These are phyloP conservation scores for Acanthamoeba divionensis DNA, from an alignment of 208 protist species.

Conservation along the genomic window DNA sequence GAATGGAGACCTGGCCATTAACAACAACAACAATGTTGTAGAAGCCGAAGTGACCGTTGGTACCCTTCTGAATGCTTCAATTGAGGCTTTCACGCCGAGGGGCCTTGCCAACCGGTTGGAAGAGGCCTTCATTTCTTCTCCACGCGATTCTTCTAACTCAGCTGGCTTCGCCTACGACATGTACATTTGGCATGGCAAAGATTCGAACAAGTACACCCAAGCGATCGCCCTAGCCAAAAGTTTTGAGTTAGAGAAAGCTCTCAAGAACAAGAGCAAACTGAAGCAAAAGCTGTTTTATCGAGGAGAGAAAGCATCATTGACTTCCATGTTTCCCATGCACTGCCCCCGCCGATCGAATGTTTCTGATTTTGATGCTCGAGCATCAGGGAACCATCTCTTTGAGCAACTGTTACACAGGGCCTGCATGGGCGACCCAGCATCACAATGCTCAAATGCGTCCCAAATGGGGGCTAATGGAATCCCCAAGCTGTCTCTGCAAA, in stretches of 20 bases:
- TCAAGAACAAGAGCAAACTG: constrained; percentile 36
- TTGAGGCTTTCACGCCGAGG: constrained; percentile 34
- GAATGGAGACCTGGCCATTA: not conserved
- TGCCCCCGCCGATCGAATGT: too few relatives aligned
- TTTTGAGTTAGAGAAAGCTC: constrained; percentile 51
- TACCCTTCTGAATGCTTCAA: not conserved
- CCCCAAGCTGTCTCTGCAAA: constrained; percentile 26
- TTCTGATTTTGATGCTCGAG: too few relatives aligned
- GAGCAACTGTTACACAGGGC: too few relatives aligned
- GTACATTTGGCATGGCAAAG: constrained; percentile 34
- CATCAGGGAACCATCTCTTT: too few relatives aligned
- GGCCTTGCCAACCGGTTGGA: constrained; percentile 38
- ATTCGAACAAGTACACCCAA: not conserved
- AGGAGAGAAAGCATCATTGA: constrained; percentile 26
- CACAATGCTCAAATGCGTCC: too few relatives aligned
- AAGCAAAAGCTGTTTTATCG: not conserved
- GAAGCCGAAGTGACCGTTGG: not conserved
- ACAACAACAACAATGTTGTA: not conserved
- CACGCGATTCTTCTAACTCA: not conserved
- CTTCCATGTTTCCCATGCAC: not conserved
- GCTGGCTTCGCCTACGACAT: constrained; percentile 40
- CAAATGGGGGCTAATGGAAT: too few relatives aligned
- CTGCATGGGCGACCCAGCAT: too few relatives aligned
- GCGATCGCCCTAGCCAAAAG: constrained; percentile 30
- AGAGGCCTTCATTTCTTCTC: constrained; percentile 29